These are phyloP conservation scores for Angomonas deanei DNA, from an alignment of 208 protist genomes.

Conservation along the genomic window DNA sequence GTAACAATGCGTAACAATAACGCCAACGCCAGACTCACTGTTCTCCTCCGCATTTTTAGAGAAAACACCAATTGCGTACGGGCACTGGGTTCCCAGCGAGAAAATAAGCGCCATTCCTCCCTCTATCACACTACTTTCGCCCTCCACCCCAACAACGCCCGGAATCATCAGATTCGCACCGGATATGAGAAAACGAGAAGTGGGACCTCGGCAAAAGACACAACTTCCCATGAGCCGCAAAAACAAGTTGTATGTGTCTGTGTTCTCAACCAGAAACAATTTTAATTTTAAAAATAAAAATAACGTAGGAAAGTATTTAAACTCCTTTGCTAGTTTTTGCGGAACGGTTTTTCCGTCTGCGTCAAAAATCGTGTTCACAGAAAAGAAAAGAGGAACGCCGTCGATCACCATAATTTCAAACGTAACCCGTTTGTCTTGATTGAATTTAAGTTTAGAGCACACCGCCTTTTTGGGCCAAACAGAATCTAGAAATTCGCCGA, in stretches of 20 bases:
- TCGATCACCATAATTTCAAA: constrained; percentile 45
- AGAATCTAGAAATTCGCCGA: constrained; percentile 28
- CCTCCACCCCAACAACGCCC: constrained; percentile 31
- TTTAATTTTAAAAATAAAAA: constrained; percentile 55
- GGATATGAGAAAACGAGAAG: constrained; percentile 55
- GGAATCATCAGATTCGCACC: constrained; percentile 84
- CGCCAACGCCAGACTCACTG: constrained; percentile 32
- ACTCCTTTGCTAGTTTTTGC: neutral
- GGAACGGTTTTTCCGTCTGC: constrained; percentile 21
- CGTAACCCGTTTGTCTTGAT: constrained; percentile 33
- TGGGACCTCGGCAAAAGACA: constrained; percentile 44
- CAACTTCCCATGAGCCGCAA: constrained; percentile 11
- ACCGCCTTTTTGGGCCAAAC: constrained; percentile 49
- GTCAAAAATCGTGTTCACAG: constrained; percentile 24
- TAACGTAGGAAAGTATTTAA: constrained; percentile 38
- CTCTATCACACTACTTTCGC: neutral
- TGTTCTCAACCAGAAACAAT: constrained; percentile 15
- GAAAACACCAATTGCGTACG: constrained; percentile 62
- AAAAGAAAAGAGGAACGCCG: constrained; percentile 47
- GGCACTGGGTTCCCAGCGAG: constrained; percentile 23
- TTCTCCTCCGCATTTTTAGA: constrained; percentile 26
- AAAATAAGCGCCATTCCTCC: constrained; percentile 34
- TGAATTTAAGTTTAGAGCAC: constrained; percentile 28
- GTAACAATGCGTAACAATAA: constrained; percentile 57
- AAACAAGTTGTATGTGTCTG: constrained; percentile 15